Conservation (phyloP, 2,329 filamentous ascomycete genomes). For the Xylariaceae sp. region DNA sequence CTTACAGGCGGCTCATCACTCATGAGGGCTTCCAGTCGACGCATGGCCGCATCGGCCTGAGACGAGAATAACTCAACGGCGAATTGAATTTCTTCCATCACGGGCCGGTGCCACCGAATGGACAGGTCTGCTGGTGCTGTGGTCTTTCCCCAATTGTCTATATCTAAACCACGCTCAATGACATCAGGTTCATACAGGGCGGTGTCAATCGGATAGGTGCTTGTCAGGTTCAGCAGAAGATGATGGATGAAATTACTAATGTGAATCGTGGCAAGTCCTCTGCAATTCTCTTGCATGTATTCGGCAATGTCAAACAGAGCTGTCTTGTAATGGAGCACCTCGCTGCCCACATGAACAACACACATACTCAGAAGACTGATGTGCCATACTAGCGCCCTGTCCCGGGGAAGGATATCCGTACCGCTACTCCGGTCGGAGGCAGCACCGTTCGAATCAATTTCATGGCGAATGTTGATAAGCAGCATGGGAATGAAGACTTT, state of each 20-base stretch:
- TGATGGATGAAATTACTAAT: constrained; percentile 98
- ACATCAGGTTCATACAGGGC: constrained; percentile 78
- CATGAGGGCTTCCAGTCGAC: constrained; percentile 72
- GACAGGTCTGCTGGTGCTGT: constrained; percentile 69
- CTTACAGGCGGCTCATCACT: constrained; percentile 76
- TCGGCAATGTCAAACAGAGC: constrained; percentile 86
- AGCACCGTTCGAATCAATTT: constrained; percentile 94
- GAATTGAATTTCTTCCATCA: constrained; percentile 74
- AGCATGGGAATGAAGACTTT: constrained; percentile 88
- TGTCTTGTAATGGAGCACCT: constrained; percentile 81
- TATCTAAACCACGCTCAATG: constrained; percentile 63
- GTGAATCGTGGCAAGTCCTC: constrained; percentile 88
- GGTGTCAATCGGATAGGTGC: constrained; percentile 89
- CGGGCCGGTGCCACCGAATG: constrained; percentile 87
- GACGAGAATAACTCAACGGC: constrained; percentile 84
- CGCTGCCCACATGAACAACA: constrained; percentile 88
- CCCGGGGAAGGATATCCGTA: constrained; percentile 85
- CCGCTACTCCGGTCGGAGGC: constrained; percentile 92
- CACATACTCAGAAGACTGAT: constrained; percentile 97
- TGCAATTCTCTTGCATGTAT: constrained; percentile 95
- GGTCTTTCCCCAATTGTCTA: constrained; percentile 79
- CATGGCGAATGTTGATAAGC: constrained; percentile 84
- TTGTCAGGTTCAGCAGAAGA: constrained; percentile 85
- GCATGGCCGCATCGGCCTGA: constrained; percentile 71
- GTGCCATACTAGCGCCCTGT: constrained; percentile 92